A percentile compares a stretch with the other conserved stretches of the same genome.
These are phyloP conservation scores for Xylaria intraflava DNA, from an alignment of 495 filamentous ascomycete genomes.

Conservation along the genomic window DNA sequence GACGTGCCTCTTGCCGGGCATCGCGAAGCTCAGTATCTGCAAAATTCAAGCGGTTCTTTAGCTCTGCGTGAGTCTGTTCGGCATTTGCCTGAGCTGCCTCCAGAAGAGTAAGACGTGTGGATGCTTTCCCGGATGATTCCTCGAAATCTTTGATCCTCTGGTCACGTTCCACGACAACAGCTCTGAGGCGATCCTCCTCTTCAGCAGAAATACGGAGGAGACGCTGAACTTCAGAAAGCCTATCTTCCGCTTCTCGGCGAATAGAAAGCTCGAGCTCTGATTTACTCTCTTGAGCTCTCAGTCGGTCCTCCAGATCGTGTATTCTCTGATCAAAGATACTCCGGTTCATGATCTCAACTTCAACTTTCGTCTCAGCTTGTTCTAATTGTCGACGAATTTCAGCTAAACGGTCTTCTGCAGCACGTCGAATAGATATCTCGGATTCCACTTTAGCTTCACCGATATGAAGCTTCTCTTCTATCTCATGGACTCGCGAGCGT, in stretches of 20 bases:
- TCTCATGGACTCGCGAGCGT: constrained; percentile 24
- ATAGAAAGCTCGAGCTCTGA: constrained; percentile 54
- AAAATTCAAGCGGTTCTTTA: constrained; percentile 45
- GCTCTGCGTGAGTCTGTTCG: constrained; percentile 58
- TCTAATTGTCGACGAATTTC: constrained; percentile 41
- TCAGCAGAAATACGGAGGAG: constrained; percentile 60
- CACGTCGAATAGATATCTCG: constrained; percentile 33
- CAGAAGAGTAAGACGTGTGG: constrained; percentile 55
- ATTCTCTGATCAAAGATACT: constrained; percentile 41
- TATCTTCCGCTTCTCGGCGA: constrained; percentile 65
- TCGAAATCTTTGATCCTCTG: constrained; percentile 40
- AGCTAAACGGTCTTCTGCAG: constrained; percentile 37
- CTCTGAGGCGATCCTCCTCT: constrained; percentile 65
- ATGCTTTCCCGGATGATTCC: constrained; percentile 41
- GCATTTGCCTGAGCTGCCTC: constrained; percentile 58
- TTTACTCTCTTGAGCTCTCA: constrained; percentile 34
- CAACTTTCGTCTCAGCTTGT: constrained; percentile 43
- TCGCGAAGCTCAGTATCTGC: constrained; percentile 45
- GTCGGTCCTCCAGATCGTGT: constrained; percentile 40
- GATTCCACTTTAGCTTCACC: constrained; percentile 37
- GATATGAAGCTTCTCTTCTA: constrained; percentile 41
- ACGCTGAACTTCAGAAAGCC: constrained; percentile 61
- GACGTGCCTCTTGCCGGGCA: constrained; percentile 39
- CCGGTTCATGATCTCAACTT: constrained; percentile 48
- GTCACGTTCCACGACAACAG: constrained; percentile 61